Base-by-base conservation (phyloP, 1,284 basidiomycete species). In the Tetrapyrgos nigripes region DNA sequence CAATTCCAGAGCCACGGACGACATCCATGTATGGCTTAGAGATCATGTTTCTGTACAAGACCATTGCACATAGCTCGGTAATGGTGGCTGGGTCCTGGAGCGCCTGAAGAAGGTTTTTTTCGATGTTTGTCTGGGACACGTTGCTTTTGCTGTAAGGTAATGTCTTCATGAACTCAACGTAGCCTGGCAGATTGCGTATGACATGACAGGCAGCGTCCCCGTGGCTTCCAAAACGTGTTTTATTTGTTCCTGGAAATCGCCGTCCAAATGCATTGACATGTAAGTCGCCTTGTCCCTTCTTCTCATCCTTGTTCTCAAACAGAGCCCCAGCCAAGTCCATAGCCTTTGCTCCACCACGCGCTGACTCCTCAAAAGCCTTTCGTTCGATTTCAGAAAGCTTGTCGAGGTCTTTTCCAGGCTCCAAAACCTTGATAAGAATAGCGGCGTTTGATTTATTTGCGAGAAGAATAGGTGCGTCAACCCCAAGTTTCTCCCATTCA, bases 11-110 rank as follows among this genome's bases (percentile, higher is more conserved):
- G 19, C 53, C 45, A 17, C 45, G 45, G 23, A 55, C 53, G 17
- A 55, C 33, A 19, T 19, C 17, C 21, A 65, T 63, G 44, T 70
- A 68, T 3, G 64, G 66, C 33, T 59, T 43, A 3, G 58, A 63
- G 55, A 72, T 56, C 10, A 58, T 23, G 31, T 67, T 64, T 2
- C 53, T 59, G 59, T 70, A 69, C 3, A 72, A 54, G 5, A 58
- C 60, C 5, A 72, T 55, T 10, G 62, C 64, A 40, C 57, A 60
- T 21, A 73, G 64, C 57, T 74, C 70, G 1, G 67, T 68, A 10
- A 69, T 56, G 19, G 68, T 72, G n/a, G n/a, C n/a, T n/a, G n/a
- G n/a, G n/a, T n/a, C n/a, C n/a, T n/a, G n/a, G n/a, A n/a, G n/a
- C n/a, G n/a, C n/a, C n/a, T n/a, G n/a, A n/a, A n/a, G n/a, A n/a